Evolutionary conservation across 441 rosid genomes (phyloP).

Genomic region (Populus hybrid): DNA sequence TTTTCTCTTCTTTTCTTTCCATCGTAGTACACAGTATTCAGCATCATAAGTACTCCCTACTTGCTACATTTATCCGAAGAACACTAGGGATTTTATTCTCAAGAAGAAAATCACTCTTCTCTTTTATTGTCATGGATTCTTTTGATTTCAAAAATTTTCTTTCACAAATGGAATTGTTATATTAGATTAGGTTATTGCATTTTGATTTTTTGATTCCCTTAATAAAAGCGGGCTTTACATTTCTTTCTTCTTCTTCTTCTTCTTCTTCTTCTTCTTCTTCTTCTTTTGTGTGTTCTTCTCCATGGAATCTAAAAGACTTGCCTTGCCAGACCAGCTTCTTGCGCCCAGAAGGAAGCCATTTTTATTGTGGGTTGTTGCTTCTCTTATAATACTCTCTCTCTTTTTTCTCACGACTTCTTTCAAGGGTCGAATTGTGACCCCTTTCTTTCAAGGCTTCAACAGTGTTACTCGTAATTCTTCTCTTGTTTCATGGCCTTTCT

Average conservation of each 20-base stretch:
- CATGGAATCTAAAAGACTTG: slow-evolving; percentile 44
- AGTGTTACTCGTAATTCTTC: slow-evolving; percentile 27
- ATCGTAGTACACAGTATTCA: too few relatives aligned
- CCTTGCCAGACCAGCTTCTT: slow-evolving; percentile 46
- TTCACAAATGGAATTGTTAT: neutral
- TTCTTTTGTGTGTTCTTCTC: neutral
- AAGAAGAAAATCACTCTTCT: neutral
- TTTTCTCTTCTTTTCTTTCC: neutral
- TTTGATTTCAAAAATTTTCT: neutral
- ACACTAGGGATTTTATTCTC: neutral
- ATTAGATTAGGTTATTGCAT: neutral
- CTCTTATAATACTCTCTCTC: slow-evolving; percentile 40
- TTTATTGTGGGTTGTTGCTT: slow-evolving; percentile 45
- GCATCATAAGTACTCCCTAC: too few relatives aligned
- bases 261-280: neutral
- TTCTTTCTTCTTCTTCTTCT: neutral
- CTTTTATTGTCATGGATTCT: neutral
- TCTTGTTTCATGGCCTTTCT: slow-evolving; percentile 33
- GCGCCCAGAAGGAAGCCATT: slow-evolving; percentile 38
- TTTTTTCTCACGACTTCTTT: slow-evolving; percentile 41
- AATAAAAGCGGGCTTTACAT: neutral
- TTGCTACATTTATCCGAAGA: neutral
- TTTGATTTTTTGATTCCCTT: too few relatives aligned
- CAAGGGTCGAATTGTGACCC: slow-evolving; percentile 36
- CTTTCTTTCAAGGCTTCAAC: slow-evolving; percentile 45